A percentile compares a stretch with the other conserved stretches of the same genome.
Evolutionary conservation across 1,284 basidiomycete genomes (phyloP).

Genomic region (Trichosporon coremiiforme): DNA sequence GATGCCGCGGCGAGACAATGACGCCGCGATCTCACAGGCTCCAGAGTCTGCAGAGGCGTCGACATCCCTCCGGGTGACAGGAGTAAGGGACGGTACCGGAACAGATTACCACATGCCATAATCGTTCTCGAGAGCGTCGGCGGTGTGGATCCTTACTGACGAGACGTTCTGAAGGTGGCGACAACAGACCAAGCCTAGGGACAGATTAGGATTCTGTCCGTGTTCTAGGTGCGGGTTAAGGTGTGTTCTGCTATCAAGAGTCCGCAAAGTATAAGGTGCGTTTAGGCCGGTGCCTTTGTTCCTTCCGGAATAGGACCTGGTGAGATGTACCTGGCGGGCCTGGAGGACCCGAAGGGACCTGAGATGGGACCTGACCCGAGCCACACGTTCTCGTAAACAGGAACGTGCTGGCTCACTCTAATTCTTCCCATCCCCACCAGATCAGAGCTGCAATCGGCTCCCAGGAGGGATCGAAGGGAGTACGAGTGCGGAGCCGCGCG

Average conservation of each 20-base stretch:
- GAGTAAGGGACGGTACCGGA: not conserved
- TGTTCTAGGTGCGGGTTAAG: not conserved
- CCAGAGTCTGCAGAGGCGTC: not conserved
- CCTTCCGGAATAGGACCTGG: slow-evolving; percentile 10
- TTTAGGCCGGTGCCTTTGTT: slow-evolving; percentile 8
- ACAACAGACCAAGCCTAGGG: not conserved
- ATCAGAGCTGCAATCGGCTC: not conserved
- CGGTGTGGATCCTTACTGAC: not conserved
- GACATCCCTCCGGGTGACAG: not conserved
- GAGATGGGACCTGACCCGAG: slow-evolving; percentile 16
- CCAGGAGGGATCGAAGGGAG: not conserved
- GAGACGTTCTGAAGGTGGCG: not conserved
- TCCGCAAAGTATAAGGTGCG: slow-evolving; percentile 4
- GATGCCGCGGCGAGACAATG: not conserved
- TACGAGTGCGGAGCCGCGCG: not conserved
- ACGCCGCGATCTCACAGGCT: not conserved
- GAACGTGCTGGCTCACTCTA: slow-evolving; percentile 9
- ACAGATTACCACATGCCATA: slow-evolving; percentile 13
- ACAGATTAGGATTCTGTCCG: slow-evolving; percentile 4
- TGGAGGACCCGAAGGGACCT: slow-evolving; percentile 3
- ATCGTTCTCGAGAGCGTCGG: slow-evolving; percentile 7
- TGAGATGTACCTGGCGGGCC: not conserved
- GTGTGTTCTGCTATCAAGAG: not conserved
- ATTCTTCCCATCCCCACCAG: not conserved
- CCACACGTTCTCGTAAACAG: slow-evolving; percentile 12